Evolutionary conservation across 2,329 filamentous ascomycete genomes (phyloP), one percentile per base, ranked within the genome.

Genomic region (Clonostachys rhizophaga): DNA sequence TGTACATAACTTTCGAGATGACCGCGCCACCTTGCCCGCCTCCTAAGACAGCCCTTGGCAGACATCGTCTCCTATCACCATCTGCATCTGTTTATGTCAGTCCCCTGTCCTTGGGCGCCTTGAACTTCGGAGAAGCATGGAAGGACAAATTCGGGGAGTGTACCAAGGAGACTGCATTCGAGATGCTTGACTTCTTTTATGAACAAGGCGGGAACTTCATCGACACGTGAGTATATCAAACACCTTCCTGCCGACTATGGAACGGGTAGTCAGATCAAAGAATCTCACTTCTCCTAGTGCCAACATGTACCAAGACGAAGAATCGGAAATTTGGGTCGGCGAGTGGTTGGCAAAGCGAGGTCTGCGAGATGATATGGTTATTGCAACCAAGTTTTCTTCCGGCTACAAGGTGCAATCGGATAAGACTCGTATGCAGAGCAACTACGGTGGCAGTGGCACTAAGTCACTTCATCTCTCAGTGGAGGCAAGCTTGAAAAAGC

Each of bases 201-300:
- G 66, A 68, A 12, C 63, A 70, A 1, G 81, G 79, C 4, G 81
- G 81, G 4, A 84, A 83, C 61, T 83, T 84, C 59, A 79, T 84
- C 55, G 81, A 84, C 56, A 83, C 78, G 1, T 48, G n/a, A 11
- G 8, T 36, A 30, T 10, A 16, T 11, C 2, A 14, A 11, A 13
- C 13, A 17, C n/a, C 16, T 42, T 24, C 9, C 24, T 30, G 24
- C 3, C 24, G 3, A 5, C 36, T 12, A 39, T 12, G 14, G 8
- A n/a, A 8, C 36, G 17, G 4, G 2, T 18, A 3, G 7, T 39
- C 2, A 39, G 11, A 39, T 11, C 11, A n/a, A 11, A n/a, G 4
- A 10, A 3, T 1, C 36, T 39, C 4, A 39, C 36, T 34, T 34
- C 6, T 16, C 18, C 35, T 33, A 35, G 5, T 1, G 54, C 72